Evolutionary conservation across 2,329 filamentous ascomycete species (phyloP), one percentile per base, ranked within the genome.

Genomic region (Fusarium austroafricanum): DNA sequence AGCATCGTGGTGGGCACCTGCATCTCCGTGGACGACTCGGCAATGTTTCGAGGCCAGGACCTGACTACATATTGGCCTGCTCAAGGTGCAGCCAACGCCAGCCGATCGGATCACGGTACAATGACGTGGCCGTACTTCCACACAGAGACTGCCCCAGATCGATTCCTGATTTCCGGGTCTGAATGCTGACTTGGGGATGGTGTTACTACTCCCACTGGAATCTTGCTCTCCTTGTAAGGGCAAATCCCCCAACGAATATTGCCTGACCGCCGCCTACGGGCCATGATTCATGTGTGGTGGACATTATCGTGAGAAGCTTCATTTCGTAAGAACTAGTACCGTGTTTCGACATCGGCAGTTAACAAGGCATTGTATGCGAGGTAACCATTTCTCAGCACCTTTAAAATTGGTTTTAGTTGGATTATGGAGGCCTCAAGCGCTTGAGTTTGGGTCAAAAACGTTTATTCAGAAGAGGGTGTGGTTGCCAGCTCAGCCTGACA

Each of bases 81-180:
- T 21, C 61, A 49, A n/a, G n/a, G n/a, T n/a, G n/a, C n/a, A n/a
- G n/a, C 61, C 55, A 61, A 64, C 51, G 61, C 64, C 68, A 67
- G 50, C 49, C 66, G 71, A 74, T 74, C 70, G 70, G 71, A 67
- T 69, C 70, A 73, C 57, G 50, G 63, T 71, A 68, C 57, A 63
- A 73, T 73, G 71, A 74, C 71, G 70, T 73, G 70, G 70, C 61
- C 49, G 55, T 73, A 55, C 67, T 57, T 67, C 55, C 35, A 38
- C 46, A 50, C 50, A 28, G 54, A 45, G 50, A 49, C 31, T 60
- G 55, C 54, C 60, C 68, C 59, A 65, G 67, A 73, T 72, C 67
- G 60, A 68, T 71, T 65, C 54, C 59, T 66, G 46, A 66, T 70
- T 64, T 58, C 61, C 59, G 51, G 46, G 66, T 60, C 60, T 60